Percentiles rank a stretch among this genome's conserved stretches.
Conservation (phyloP, 108 stramenopile species). For the Conticribra weissflogii region DNA sequence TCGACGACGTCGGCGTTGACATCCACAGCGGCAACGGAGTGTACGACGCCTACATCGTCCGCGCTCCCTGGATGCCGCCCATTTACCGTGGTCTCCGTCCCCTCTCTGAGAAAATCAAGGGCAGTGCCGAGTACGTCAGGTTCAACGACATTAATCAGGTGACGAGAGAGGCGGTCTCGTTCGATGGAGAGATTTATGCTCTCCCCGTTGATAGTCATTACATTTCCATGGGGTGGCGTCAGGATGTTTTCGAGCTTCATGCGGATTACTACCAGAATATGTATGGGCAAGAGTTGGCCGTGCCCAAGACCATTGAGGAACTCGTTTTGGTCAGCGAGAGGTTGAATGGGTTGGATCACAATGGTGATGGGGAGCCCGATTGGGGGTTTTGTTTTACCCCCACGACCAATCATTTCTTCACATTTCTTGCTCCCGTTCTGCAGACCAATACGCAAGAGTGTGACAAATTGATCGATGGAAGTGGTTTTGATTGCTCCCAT, state of each 20-base stretch:
- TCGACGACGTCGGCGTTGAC: slow-evolving; percentile 39
- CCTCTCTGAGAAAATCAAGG: slow-evolving; percentile 27
- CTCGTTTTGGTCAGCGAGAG: slow-evolving; percentile 26
- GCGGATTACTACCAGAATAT: slow-evolving; percentile 12
- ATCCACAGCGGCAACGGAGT: slow-evolving; percentile 24
- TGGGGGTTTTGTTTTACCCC: slow-evolving; percentile 52
- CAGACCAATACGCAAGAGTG: slow-evolving; percentile 19
- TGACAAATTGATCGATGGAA: not conserved
- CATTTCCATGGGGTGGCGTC: slow-evolving; percentile 41
- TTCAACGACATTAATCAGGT: slow-evolving; percentile 46
- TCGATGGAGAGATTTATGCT: slow-evolving; percentile 31
- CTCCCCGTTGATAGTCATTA: slow-evolving; percentile 42
- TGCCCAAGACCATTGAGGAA: slow-evolving; percentile 37
- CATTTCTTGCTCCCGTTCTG: slow-evolving; percentile 36
- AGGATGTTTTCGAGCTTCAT: slow-evolving; percentile 41
- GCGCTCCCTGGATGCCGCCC: slow-evolving; percentile 41
- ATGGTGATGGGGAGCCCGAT: slow-evolving; percentile 39
- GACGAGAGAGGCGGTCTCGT: slow-evolving; percentile 24
- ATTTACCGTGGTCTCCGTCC: slow-evolving; percentile 27
- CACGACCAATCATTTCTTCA: slow-evolving; percentile 41
- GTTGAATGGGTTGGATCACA: slow-evolving; percentile 42
- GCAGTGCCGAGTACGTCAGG: slow-evolving; percentile 19
- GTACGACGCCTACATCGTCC: slow-evolving; percentile 48
- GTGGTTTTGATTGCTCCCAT: not conserved
- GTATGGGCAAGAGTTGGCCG: slow-evolving; percentile 21